These are phyloP conservation scores for Phalaenopsis hybrid DNA, from an alignment of 116 monocot species.

Conservation along the genomic window DNA sequence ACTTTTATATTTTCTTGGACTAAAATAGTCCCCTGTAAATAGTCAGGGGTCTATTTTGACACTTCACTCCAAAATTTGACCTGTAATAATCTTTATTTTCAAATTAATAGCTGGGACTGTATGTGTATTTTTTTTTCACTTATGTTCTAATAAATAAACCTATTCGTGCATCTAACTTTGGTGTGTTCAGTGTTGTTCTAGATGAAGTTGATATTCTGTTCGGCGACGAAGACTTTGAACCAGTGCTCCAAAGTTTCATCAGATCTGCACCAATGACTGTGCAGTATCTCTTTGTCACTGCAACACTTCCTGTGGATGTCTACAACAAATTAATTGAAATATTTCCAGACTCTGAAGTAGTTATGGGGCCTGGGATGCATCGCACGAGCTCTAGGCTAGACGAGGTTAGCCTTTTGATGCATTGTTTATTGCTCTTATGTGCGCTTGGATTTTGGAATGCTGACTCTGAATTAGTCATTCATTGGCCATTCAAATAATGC, in stretches of 20 bases:
- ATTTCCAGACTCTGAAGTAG: slow-evolving; percentile 81
- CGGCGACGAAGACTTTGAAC: slow-evolving; percentile 77
- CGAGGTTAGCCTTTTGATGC: slow-evolving; percentile 44
- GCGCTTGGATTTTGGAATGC: no score
- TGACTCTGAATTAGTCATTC: background rate
- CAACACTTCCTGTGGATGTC: slow-evolving; percentile 90
- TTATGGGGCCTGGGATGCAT: slow-evolving; percentile 89
- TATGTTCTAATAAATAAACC: background rate
- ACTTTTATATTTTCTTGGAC: no score
- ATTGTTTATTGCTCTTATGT: no score
- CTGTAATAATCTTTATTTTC: background rate
- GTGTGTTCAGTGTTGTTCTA: slow-evolving; percentile 54
- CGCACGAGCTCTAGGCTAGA: slow-evolving; percentile 89
- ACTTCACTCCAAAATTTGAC: background rate
- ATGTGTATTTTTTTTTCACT: background rate
- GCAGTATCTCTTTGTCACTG: slow-evolving; percentile 88
- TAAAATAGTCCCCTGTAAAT: no score
- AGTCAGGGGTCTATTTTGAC: no score
- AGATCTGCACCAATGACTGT: slow-evolving; percentile 50
- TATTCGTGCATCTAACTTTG: background rate
- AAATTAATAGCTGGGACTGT: background rate
- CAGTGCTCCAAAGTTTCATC: slow-evolving; percentile 64
- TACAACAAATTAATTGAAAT: slow-evolving; percentile 82
- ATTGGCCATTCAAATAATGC: background rate
- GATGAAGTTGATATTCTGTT: slow-evolving; percentile 94